phyloP scores from a whole-genome alignment of 352 stramenopile genomes.

The Phytophthora gonapodyides region DNA sequence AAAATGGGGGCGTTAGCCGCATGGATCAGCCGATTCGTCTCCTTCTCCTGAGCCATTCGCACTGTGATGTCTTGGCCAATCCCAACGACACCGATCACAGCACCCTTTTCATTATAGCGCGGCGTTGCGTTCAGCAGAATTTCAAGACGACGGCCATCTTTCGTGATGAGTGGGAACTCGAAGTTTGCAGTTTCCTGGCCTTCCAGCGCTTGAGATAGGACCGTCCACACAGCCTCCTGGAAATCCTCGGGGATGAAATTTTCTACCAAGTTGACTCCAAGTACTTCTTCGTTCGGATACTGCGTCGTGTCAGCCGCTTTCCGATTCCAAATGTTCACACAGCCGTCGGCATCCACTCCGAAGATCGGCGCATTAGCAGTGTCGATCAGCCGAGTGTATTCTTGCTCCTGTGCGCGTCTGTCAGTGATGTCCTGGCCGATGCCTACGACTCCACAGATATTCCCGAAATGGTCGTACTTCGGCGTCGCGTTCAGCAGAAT shows the following conservation, averaged over 20 bases:
- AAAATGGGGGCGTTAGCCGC: constrained; percentile 78
- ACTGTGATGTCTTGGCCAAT: constrained; percentile 69
- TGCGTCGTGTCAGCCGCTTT: constrained; percentile 83
- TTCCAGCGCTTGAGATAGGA: constrained; percentile 62
- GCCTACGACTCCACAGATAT: constrained; percentile 62
- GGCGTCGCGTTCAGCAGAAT: constrained; percentile 69
- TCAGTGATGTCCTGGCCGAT: constrained; percentile 80
- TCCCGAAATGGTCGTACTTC: constrained; percentile 59
- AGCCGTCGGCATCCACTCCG: constrained; percentile 64
- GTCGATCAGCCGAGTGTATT: constrained; percentile 85
- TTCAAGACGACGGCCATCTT: constrained; percentile 46
- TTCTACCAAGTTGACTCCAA: constrained; percentile 69
- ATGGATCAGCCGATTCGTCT: constrained; percentile 70
- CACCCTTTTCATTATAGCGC: constrained; percentile 58
- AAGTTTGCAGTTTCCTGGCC: constrained; percentile 65
- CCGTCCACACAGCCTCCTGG: constrained; percentile 47
- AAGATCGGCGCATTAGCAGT: constrained; percentile 88
- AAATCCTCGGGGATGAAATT: constrained; percentile 79
- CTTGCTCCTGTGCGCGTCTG: constrained; percentile 67
- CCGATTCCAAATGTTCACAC: constrained; percentile 85
- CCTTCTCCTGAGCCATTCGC: constrained; percentile 72
- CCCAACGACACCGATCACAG: constrained; percentile 61
- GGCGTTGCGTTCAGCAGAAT: constrained; percentile 63
- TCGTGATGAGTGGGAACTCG: constrained; percentile 65
- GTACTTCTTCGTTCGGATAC: constrained; percentile 68